phyloP scores from a whole-genome alignment of 192 early-diverging fungal species.

The Coemansia sp. region DNA sequence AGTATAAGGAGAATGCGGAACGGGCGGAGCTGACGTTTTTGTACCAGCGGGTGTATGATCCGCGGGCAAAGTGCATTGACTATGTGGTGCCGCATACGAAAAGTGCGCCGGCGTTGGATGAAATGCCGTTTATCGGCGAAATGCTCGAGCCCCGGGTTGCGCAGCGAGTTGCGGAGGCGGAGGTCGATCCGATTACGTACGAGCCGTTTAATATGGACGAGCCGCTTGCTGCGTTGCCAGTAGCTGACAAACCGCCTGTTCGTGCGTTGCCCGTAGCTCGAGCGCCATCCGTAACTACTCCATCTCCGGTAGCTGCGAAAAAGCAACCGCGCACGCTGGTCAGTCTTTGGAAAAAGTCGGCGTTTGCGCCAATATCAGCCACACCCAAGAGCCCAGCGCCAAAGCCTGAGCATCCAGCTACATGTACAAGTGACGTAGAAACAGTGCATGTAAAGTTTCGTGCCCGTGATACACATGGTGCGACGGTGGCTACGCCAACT shows the following conservation, averaged over 20 bases:
- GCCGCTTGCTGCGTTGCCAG: neutral
- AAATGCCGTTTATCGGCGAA: slow-evolving; percentile 63
- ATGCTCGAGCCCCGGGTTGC: slow-evolving; percentile 55
- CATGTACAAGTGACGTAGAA: neutral
- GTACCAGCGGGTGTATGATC: slow-evolving; percentile 89
- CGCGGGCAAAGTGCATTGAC: slow-evolving; percentile 50
- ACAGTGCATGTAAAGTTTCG: slow-evolving; percentile 33
- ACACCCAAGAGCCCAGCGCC: neutral
- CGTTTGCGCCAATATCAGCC: slow-evolving; percentile 17
- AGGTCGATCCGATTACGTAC: slow-evolving; percentile 64
- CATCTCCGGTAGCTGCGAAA: neutral
- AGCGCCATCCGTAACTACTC: too few relatives aligned
- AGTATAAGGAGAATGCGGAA: slow-evolving; percentile 70
- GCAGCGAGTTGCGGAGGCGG: slow-evolving; percentile 60
- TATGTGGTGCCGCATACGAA: slow-evolving; percentile 60
- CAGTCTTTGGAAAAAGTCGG: slow-evolving; percentile 12
- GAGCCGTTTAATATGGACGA: slow-evolving; percentile 40
- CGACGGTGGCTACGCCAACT: slow-evolving; percentile 17
- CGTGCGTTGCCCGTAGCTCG: too few relatives aligned
- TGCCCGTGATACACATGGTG: slow-evolving; percentile 9
- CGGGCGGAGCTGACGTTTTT: slow-evolving; percentile 85
- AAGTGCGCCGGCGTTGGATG: slow-evolving; percentile 8
- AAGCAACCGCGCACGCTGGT: slow-evolving; percentile 14
- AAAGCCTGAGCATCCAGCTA: neutral
- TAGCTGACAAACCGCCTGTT: too few relatives aligned